These are phyloP conservation scores for Solanum bulbocastanum DNA, from an alignment of 257 asterid species.

Conservation along the genomic window DNA sequence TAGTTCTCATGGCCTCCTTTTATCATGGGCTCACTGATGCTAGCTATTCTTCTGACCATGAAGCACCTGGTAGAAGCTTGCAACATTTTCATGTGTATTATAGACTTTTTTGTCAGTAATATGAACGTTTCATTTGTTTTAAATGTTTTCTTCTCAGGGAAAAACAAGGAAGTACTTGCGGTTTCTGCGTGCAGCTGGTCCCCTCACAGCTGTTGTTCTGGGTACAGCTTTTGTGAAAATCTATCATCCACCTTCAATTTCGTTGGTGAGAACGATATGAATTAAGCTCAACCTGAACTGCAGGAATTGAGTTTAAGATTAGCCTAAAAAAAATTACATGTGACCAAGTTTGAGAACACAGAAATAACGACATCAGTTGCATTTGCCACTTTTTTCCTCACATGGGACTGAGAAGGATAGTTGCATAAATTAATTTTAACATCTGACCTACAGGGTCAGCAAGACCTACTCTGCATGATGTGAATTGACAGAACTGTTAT, in stretches of 20 bases:
- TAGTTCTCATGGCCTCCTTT: constrained; percentile 95
- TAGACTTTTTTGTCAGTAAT: constrained; percentile 2
- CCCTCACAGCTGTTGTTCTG: constrained; percentile 91
- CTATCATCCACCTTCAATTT: constrained; percentile 67
- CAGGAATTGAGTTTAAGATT: constrained; percentile 1
- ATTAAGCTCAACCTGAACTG: constrained; percentile 5
- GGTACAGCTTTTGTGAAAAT: constrained; percentile 69
- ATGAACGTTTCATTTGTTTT: constrained; percentile 5
- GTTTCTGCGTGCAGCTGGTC: constrained; percentile 88
- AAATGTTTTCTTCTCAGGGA: constrained; percentile 47
- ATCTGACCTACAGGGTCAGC: not conserved
- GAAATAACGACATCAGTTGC: not conserved
- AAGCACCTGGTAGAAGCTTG: constrained; percentile 66
- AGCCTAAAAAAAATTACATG: not conserved
- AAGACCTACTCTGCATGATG: not conserved
- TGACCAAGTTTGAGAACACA: not conserved
- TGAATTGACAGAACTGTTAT: not conserved
- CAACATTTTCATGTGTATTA: not conserved
- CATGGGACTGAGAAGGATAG: not conserved
- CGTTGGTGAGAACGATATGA: constrained; percentile 64
- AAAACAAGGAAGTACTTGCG: constrained; percentile 55
- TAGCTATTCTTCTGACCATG: constrained; percentile 76
- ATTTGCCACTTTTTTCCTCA: not conserved
- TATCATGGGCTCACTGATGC: constrained; percentile 69
- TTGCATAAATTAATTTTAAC: not conserved